These are phyloP conservation scores for California macrophylla DNA, from an alignment of 441 rosid genomes.

Conservation along the genomic window DNA sequence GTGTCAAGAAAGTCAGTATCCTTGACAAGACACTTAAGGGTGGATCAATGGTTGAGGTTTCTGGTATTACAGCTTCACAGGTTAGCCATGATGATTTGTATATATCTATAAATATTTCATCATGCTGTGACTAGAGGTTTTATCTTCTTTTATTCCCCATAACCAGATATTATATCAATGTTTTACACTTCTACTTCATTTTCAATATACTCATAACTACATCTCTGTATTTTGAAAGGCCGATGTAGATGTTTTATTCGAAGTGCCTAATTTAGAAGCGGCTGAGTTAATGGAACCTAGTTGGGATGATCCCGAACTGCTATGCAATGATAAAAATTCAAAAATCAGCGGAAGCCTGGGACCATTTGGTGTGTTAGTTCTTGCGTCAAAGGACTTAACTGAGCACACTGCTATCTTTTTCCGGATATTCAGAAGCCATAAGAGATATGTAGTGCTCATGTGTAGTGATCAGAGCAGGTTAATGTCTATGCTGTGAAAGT, in stretches of 20 bases:
- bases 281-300: neutral
- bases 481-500: neutral
- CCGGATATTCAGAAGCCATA: slow-evolving; percentile 1
- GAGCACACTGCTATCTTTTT: slow-evolving; percentile 4
- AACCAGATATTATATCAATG: neutral
- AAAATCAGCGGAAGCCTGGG: neutral
- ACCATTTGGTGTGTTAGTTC: slow-evolving; percentile 1
- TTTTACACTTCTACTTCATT: neutral
- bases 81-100: neutral
- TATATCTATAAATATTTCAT: neutral
- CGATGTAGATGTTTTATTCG: neutral
- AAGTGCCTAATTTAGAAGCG: neutral
- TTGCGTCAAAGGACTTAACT: neutral
- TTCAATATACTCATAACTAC: neutral
- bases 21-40: slow-evolving; percentile 2
- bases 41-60: neutral
- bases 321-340: neutral
- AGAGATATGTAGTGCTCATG: neutral
- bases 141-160: neutral
- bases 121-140: neutral
- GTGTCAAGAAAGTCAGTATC: neutral
- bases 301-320: neutral
- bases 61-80: slow-evolving; percentile 17
- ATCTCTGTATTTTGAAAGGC: neutral
- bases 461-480: slow-evolving; percentile 2